Base-by-base conservation (phyloP, 1,284 basidiomycete genomes). In the Fomitopsis betulina region DNA sequence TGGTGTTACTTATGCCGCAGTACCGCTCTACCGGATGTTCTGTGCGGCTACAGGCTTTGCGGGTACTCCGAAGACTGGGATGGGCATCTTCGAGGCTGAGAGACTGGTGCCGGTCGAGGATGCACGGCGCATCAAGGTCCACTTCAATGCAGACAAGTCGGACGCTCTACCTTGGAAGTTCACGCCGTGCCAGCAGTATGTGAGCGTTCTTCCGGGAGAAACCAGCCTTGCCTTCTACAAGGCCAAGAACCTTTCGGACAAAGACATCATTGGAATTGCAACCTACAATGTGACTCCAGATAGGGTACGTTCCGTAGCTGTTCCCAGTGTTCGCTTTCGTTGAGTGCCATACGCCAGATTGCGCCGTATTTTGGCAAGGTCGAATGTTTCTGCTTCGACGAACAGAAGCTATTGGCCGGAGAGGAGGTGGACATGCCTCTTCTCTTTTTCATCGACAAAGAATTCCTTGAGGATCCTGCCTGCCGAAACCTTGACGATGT, bases 311-410 rank as follows among this genome's bases (percentile, higher is more conserved):
- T 6, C 9, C 52, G 37, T 35, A 35, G 21, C 13, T 27, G 12
- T 23, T 3, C 1, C 32, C 51, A 25, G 17, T n/a, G 47, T 27
- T 49, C 33, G 30, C 3, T 27, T 12, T 33, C 21, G 25, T 21
- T n/a, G 15, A 30, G 37, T 55, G 55, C 56, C 50, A 1, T 30
- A 33, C 10, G 7, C 13, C 12, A 98, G 94, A 86, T 98, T 65
- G 97, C 97, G 6, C 95, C 96, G 0, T 99, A 98, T 74, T 99
- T 99, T 71, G 94, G 96, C 58, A 99, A 99, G 77, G 95, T 99
- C 8, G 97, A 99, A 74, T 99, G 97, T 67, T 99, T 99, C 79
- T 99, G 97, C 75, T 99, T 99, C 67, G 97, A 99, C 73, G 97
- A 99, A 72, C 97, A 99, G 74, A 93, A 90, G 67, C 83, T 99